These are phyloP conservation scores for Candolleomyces eurysporus DNA, from an alignment of 768 basidiomycete species.

Conservation along the genomic window DNA sequence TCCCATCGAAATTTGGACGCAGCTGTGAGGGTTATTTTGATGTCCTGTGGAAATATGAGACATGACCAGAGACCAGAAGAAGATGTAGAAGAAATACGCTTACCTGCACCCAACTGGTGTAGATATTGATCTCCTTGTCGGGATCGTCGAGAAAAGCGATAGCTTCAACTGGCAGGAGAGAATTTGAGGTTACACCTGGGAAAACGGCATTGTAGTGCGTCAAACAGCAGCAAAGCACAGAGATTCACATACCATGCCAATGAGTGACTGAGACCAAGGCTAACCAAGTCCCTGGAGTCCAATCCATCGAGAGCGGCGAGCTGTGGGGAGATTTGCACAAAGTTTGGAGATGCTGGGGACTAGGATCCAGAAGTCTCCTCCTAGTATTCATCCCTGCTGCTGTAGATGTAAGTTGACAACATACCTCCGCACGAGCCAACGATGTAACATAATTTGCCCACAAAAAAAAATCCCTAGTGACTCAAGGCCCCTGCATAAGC, in stretches of 20 bases:
- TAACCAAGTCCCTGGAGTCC: constrained; percentile 90
- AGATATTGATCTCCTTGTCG: constrained; percentile 99
- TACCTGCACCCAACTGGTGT: constrained; percentile 98
- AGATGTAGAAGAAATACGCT: constrained; percentile 13
- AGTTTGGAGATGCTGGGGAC: no score
- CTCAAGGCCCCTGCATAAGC: no score
- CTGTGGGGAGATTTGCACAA: no score
- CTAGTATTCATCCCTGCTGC: no score
- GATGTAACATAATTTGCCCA: no score
- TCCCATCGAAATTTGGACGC: constrained; percentile 98
- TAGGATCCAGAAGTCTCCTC: no score
- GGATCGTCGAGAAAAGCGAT: constrained; percentile 96
- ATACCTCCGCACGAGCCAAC: no score
- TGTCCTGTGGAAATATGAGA: constrained; percentile 71
- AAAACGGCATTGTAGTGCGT: background rate
- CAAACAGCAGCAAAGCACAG: constrained; percentile 15
- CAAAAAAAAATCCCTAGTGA: no score
- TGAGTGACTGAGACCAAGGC: constrained; percentile 94
- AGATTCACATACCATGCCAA: constrained; percentile 67
- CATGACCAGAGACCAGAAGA: background rate
- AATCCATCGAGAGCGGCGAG: constrained; percentile 84
- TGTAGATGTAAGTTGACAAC: no score
- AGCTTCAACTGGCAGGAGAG: constrained; percentile 98
- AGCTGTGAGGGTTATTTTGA: constrained; percentile 91
- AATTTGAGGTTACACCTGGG: constrained; percentile 97